Conservation (phyloP, 192 early-diverging fungal genomes). For the Helicostylum pulchrum region DNA sequence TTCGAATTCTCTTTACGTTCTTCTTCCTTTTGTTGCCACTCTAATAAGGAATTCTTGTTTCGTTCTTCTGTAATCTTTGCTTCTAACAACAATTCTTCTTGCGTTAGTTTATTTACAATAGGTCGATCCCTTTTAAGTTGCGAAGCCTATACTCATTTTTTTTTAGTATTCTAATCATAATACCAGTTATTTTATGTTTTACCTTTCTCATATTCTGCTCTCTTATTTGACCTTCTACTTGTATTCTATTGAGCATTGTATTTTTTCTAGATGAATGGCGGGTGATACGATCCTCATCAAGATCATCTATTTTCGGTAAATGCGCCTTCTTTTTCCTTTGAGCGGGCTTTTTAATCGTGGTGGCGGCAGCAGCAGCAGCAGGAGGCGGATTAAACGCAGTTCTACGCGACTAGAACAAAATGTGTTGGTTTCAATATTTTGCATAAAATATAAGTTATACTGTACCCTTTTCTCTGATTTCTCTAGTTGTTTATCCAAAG, state of each 20-base stretch:
- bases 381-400: conserved; percentile 12
- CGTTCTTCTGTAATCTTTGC: conserved; percentile 50
- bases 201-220: conserved; percentile 40
- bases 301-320: conserved; percentile 9
- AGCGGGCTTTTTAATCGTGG: neutral
- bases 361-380: too few relatives aligned
- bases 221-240: conserved; percentile 44
- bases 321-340: conserved; percentile 4
- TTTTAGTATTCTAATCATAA: too few relatives aligned
- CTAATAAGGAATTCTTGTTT: conserved; percentile 45
- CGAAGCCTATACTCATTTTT: conserved; percentile 23
- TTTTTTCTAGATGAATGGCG: conserved; percentile 50
- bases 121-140: conserved; percentile 45
- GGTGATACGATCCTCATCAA: conserved; percentile 17
- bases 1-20: conserved; percentile 40
- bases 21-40: conserved; percentile 50
- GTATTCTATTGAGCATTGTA: conserved; percentile 48
- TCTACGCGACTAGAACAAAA: conserved; percentile 13
- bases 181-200: too few relatives aligned
- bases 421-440: neutral
- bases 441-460: neutral
- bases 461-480: conserved; percentile 39
- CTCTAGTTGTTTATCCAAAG: conserved; percentile 34
- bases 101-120: conserved; percentile 39
- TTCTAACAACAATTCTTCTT: conserved; percentile 52